Base-by-base conservation (phyloP, 495 filamentous ascomycete genomes). In the Astrothelium subdiscretum region DNA sequence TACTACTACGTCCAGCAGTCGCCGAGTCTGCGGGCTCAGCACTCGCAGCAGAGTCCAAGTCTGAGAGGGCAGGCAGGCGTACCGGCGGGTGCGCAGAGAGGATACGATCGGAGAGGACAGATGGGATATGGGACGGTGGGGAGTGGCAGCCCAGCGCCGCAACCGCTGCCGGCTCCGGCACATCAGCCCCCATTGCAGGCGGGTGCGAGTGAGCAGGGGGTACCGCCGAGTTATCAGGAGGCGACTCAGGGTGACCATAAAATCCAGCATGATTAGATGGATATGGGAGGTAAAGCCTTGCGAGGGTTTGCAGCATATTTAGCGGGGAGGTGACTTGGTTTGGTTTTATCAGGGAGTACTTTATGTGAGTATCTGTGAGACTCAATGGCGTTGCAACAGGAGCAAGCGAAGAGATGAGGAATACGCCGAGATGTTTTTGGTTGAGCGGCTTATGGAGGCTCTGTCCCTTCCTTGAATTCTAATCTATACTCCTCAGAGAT, bases 191-290 rank as follows among this genome's bases (percentile, higher is more conserved):
- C n/a, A n/a, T n/a, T 48, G 63, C 43, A 64, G 32, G 66, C 60
- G 18, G 68, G 66, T 26, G 62, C 62, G 60, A 64, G 52, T 51
- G 72, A 68, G 24, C 62, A 63, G 58, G 72, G 59, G 38, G 64
- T 80, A 24, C 89, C 90, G 54, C 90, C 90, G 32, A 89, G 86
- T 26, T 95, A 95, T 76, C 85, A 86, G 48, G 88, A 94, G 76
- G 90, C 90, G 38, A 86, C 95, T 38, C 85, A 83, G 71, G 91
- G 90, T 13, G 92, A 96, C 71, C 70, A 95, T 71, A 97, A 97
- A 80, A 77, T 96, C 42, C 92, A 96, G 81, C 48, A 54, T 54
- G 48, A 54, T 54, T 54, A 54, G 24, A 29, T 3, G 48, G 12
- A 54, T 5, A 29, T 3, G 48, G 12, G 48, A 54, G 8, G 3